Evolutionary conservation across 495 filamentous ascomycete species (phyloP).

Genomic region (Aspergillus wentii): DNA sequence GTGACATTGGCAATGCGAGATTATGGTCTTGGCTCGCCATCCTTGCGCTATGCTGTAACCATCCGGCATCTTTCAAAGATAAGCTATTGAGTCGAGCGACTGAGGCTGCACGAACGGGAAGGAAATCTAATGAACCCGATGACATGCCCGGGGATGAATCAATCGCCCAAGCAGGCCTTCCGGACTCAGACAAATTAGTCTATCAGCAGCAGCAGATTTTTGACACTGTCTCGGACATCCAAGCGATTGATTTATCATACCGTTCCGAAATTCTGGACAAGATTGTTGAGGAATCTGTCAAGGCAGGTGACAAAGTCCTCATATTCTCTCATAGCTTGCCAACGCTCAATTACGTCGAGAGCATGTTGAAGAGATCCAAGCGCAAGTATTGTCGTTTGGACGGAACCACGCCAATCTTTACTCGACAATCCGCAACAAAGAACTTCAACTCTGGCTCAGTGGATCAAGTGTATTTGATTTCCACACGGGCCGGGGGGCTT

Average conservation of each 20-base stretch:
- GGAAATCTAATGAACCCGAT: conserved; percentile 21
- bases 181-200: conserved; percentile 12
- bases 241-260: conserved; percentile 47
- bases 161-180: conserved; percentile 25
- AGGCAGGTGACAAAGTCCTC: conserved; percentile 60
- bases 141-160: conserved; percentile 20
- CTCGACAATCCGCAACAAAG: conserved; percentile 57
- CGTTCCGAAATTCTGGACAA: conserved; percentile 60
- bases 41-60: conserved; percentile 67
- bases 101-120: conserved; percentile 17
- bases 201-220: conserved; percentile 26
- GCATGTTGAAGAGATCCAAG: conserved; percentile 38
- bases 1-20: conserved; percentile 15
- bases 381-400: conserved; percentile 57
- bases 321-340: conserved; percentile 73
- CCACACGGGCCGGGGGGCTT: conserved; percentile 73
- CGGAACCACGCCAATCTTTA: conserved; percentile 48
- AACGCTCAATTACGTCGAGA: conserved; percentile 65
- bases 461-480: conserved; percentile 66
- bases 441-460: conserved; percentile 54
- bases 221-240: conserved; percentile 17
- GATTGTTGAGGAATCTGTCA: conserved; percentile 60
- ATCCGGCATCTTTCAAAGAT: conserved; percentile 61
- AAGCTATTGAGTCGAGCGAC: conserved; percentile 38
- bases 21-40: conserved; percentile 49